Base-by-base conservation (phyloP, 192 early-diverging fungal genomes). In the Mortierella claussenii region DNA sequence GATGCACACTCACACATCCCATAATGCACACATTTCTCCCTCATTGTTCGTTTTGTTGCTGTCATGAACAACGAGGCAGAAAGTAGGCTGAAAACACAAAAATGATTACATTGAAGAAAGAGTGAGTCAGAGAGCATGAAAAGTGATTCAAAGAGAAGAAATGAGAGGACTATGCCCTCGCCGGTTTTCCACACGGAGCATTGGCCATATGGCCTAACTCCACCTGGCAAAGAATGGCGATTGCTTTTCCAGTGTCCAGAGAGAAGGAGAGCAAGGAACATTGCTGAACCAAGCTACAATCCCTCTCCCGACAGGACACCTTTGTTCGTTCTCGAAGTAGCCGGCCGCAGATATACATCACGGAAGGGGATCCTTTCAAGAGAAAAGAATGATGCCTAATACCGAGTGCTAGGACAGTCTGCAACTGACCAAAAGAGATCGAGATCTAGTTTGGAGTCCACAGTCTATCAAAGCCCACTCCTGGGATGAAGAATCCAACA, bases 151-250 rank as follows among this genome's bases (percentile, higher is more conserved):
- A n/a, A n/a, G n/a, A n/a, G n/a, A n/a, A n/a, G n/a, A n/a, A n/a
- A n/a, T n/a, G n/a, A n/a, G 37, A 40, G 58, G 44, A 40, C 51
- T 76, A 67, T 76, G 58, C 73, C 73, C 31, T 51, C 64, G 73
- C 63, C 73, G 73, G 73, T 76, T 76, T 76, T 76, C 73, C 73
- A 76, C 73, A 76, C 53, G 65, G 54, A 76, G 73, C 33, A 76
- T 76, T 55, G 73, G 73, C 73, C 37, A 32, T 76, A 76, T 76
- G 64, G 73, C 73, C 73, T 76, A 62, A 66, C 73, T 66, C 73
- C 73, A 76, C 73, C 73, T 76, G 73, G 73, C 73, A 76, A 76
- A 76, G 73, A 76, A 76, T 76, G 73, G 63, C 73, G 73, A 61
- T 53, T 76, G 73, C 64, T 31, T 23, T 30, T 52, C 26, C n/a